Conservation (phyloP, 225 moss, liverwort and hornwort species). For the Ulota crispa region DNA sequence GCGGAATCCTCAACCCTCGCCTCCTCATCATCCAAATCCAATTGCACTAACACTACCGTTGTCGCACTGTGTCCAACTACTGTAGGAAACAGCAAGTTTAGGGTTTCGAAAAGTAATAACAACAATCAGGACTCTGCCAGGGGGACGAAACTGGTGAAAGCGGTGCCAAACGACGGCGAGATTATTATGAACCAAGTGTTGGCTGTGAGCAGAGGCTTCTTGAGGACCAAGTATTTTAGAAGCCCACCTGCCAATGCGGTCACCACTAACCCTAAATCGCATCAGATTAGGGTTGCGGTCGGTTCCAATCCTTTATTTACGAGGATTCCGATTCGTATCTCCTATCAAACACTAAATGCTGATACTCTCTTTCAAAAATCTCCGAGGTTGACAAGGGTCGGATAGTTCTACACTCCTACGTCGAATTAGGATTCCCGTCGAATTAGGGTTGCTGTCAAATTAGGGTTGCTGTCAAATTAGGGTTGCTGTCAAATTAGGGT, state of each 20-base stretch:
- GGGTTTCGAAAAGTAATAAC: not conserved
- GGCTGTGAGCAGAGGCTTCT: constrained; percentile 15
- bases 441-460: no score
- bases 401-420: not conserved
- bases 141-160: constrained; percentile 16
- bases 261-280: not conserved
- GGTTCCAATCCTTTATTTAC: not conserved
- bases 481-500: no score
- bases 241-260: not conserved
- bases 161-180: not conserved
- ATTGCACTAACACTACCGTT: not conserved
- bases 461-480: no score
- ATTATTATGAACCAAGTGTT: constrained; percentile 15
- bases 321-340: constrained; percentile 31
- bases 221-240: constrained; percentile 17
- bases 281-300: not conserved
- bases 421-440: no score
- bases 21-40: not conserved
- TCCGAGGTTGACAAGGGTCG: constrained; percentile 9
- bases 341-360: constrained; percentile 37
- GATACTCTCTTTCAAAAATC: constrained; percentile 22
- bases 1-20: not conserved
- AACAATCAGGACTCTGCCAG: not conserved
- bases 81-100: constrained; percentile 39
- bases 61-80: constrained; percentile 8